Evolutionary conservation across 306 rosid species (phyloP).

Genomic region (Castanospermum australe): DNA sequence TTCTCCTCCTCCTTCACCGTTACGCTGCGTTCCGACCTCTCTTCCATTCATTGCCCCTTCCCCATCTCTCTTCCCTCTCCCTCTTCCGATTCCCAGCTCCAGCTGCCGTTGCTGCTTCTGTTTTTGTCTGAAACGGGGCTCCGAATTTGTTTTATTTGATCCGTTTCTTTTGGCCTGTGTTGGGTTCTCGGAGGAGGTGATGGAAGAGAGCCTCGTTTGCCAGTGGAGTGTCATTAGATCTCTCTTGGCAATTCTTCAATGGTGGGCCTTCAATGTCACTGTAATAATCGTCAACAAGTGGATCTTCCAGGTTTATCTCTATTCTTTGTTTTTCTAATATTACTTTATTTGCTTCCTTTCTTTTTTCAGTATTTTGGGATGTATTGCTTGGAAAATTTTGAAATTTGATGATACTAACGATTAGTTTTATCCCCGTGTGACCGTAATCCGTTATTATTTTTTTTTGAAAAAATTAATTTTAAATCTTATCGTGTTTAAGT

Average conservation of each 20-base stretch:
- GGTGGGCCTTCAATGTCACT: slow-evolving; percentile 96
- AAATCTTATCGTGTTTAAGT: not conserved
- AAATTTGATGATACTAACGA: not conserved
- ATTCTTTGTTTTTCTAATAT: not conserved
- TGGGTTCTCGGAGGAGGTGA: slow-evolving; percentile 1
- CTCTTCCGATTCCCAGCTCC: too few relatives aligned
- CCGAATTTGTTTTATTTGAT: slow-evolving; percentile 1
- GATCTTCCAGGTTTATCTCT: slow-evolving; percentile 84
- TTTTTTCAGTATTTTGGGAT: not conserved
- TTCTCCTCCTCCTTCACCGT: slow-evolving; percentile 1
- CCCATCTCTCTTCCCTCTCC: too few relatives aligned
- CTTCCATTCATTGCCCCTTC: not conserved
- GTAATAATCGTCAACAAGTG: slow-evolving; percentile 95
- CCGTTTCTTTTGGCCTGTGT: not conserved
- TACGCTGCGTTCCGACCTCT: not conserved
- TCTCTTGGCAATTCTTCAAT: slow-evolving; percentile 82
- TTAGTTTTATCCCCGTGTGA: not conserved
- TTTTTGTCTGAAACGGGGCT: not conserved
- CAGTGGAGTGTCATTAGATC: slow-evolving; percentile 85
- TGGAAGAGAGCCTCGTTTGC: slow-evolving; percentile 71
- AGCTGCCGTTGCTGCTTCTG: too few relatives aligned
- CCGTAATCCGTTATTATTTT: too few relatives aligned
- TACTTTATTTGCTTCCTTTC: not conserved
- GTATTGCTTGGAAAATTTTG: not conserved
- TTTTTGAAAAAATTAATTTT: not conserved